Percentiles rank a stretch among this genome's conserved stretches.
These are phyloP conservation scores for Elsinoe australis DNA, from an alignment of 2,329 filamentous ascomycete genomes.

Conservation along the genomic window DNA sequence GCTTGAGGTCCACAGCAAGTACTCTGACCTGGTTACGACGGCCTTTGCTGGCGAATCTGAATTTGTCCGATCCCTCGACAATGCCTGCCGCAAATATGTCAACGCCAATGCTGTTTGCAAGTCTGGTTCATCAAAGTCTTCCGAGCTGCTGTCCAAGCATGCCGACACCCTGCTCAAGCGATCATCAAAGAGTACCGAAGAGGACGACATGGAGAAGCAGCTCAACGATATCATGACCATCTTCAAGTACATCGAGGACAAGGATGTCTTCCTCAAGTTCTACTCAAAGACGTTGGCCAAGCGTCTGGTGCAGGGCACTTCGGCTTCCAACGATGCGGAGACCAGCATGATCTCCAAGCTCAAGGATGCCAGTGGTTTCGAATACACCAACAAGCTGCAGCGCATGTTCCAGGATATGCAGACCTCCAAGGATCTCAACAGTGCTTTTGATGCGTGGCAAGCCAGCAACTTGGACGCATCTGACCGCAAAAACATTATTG, in stretches of 20 bases:
- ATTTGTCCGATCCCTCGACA: constrained; percentile 91
- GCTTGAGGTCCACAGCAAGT: constrained; percentile 88
- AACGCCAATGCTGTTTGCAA: constrained; percentile 97
- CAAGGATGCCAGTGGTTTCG: constrained; percentile 96
- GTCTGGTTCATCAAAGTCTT: constrained; percentile 84
- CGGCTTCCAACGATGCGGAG: constrained; percentile 93
- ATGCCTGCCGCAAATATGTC: constrained; percentile 95
- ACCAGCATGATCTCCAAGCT: constrained; percentile 99
- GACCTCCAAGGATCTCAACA: constrained; percentile 94
- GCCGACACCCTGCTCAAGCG: constrained; percentile 88
- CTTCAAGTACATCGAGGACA: constrained; percentile 99
- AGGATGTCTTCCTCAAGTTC: constrained; percentile 99
- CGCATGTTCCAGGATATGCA: constrained; percentile 99
- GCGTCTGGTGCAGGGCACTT: constrained; percentile 88
- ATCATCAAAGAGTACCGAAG: constrained; percentile 84
- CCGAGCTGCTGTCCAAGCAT: constrained; percentile 91
- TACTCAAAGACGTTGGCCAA: constrained; percentile 95
- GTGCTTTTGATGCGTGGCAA: constrained; percentile 74
- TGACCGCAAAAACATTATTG: constrained; percentile 61
- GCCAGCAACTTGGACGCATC: constrained; percentile 56
- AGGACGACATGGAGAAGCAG: constrained; percentile 83
- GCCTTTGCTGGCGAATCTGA: constrained; percentile 95
- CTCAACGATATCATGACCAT: constrained; percentile 95
- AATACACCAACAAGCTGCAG: constrained; percentile 98
- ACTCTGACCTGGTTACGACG: constrained; percentile 80